phyloP scores from a whole-genome alignment of 1,139 yeast genomes.

The Saccharomyces pastorianus region DNA sequence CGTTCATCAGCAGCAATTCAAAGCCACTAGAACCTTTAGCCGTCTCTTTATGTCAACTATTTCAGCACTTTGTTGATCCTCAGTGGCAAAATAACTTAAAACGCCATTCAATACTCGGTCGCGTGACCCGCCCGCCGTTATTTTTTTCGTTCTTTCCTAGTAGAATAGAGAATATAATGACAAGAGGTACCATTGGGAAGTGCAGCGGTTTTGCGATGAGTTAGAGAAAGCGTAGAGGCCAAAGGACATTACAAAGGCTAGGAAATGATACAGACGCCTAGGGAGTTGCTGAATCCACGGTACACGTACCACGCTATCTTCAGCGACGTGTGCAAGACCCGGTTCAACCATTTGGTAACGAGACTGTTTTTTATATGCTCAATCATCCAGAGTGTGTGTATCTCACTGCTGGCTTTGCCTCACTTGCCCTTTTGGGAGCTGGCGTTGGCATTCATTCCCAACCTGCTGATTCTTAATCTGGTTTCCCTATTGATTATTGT shows the following conservation, averaged over 20 bases:
- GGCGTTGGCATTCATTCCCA: slow-evolving; percentile 28
- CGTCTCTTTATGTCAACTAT: neutral
- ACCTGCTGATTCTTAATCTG: slow-evolving; percentile 29
- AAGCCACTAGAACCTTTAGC: neutral
- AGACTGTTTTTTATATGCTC: slow-evolving; percentile 34
- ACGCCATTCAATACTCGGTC: neutral
- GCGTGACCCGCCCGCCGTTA: neutral
- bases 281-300: slow-evolving; percentile 17
- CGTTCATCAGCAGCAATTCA: neutral
- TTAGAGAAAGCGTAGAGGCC: neutral
- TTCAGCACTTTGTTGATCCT: neutral
- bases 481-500: slow-evolving; percentile 40
- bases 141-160: neutral
- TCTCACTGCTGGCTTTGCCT: slow-evolving; percentile 23
- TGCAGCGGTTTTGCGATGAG: neutral
- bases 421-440: slow-evolving; percentile 17
- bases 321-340: slow-evolving; percentile 34
- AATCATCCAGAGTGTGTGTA: slow-evolving; percentile 25
- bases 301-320: slow-evolving; percentile 35
- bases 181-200: neutral
- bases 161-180: neutral
- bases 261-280: neutral
- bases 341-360: slow-evolving; percentile 34
- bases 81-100: neutral
- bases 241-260: neutral